These are phyloP conservation scores for Raphanus hybrid DNA, from an alignment of 441 rosid genomes.

Conservation along the genomic window DNA sequence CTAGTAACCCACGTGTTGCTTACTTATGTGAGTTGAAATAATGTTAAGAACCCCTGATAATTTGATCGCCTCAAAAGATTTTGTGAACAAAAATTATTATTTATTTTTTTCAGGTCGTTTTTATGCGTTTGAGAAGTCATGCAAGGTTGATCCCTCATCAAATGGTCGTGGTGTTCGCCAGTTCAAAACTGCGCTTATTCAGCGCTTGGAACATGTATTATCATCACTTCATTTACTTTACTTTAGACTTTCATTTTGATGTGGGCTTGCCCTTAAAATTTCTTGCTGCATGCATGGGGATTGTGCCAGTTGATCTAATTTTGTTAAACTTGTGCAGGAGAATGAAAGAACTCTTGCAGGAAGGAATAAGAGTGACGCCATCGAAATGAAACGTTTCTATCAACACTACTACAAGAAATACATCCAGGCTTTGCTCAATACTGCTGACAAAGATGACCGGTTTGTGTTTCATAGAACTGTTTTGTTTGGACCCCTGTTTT, in stretches of 20 bases:
- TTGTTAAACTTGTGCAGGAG: conserved; percentile 49
- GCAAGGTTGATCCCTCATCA: conserved; percentile 72
- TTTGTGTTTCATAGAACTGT: conserved; percentile 34
- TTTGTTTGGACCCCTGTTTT: neutral
- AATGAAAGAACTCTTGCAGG: conserved; percentile 65
- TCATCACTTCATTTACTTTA: conserved; percentile 21
- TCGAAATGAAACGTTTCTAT: conserved; percentile 69
- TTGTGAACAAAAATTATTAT: neutral
- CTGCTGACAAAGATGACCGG: conserved; percentile 76
- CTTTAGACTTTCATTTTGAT: no score
- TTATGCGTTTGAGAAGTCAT: conserved; percentile 78
- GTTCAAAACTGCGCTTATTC: conserved; percentile 76
- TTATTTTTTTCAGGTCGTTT: conserved; percentile 53
- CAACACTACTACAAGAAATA: conserved; percentile 67
- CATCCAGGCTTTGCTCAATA: conserved; percentile 63
- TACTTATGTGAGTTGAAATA: conserved; percentile 65
- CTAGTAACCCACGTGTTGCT: conserved; percentile 71
- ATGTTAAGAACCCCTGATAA: neutral
- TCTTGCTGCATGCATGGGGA: no score
- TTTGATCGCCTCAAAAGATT: neutral
- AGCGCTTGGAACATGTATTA: conserved; percentile 61
- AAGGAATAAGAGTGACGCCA: conserved; percentile 69
- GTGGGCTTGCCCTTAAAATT: no score
- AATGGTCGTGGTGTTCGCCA: conserved; percentile 88
- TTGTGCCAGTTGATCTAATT: no score